Base-by-base conservation (phyloP, 495 filamentous ascomycete species). In the Aspergillus baeticus region DNA sequence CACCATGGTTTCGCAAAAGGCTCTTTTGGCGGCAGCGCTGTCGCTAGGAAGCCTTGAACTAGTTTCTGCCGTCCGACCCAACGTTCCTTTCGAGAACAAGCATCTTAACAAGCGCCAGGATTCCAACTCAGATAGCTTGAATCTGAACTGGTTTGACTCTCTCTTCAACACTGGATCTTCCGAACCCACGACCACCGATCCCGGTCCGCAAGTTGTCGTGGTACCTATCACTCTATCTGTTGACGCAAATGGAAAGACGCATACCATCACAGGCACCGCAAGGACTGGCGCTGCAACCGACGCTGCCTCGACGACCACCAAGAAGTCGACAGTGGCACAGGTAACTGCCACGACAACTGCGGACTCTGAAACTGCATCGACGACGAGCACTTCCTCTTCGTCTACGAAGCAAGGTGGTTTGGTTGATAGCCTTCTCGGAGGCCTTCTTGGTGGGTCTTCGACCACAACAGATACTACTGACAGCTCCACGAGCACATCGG, bases 21-120 rank as follows among this genome's bases (percentile, higher is more conserved):
- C 68, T 14, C 41, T 68, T 23, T 54, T 77, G 33, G 58, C 63
- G 45, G 69, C 70, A 26, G 65, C 72, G 18, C 44, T 71, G 55
- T 68, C 73, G 45, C 53, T 73, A 10, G 69, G 69, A 51, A 65
- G 66, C n/a, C 45, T 76, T n/a, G 60, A 74, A 39, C 55, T 76
- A 38, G 70, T 63, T 29, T 59, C 63, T 22, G 72, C 71, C 29
- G 51, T 66, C 45, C 77, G 77, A 35, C 73, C 73, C 42, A 77
- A 76, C 60, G 78, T 77, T 59, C 73, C 77, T 54, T 71, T 76
- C 3, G 73, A 50, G 6, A 34, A 37, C 47, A 50, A 38, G 34
- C 47, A 72, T 37, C 69, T 77, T 21, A 54, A 78, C 26, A 82
- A 80, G 67, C 67, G 78, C 36, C 62, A 70, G 23, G 59, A 46